These are phyloP conservation scores for Podospora tetraspora DNA, from an alignment of 495 filamentous ascomycete species.

Conservation along the genomic window DNA sequence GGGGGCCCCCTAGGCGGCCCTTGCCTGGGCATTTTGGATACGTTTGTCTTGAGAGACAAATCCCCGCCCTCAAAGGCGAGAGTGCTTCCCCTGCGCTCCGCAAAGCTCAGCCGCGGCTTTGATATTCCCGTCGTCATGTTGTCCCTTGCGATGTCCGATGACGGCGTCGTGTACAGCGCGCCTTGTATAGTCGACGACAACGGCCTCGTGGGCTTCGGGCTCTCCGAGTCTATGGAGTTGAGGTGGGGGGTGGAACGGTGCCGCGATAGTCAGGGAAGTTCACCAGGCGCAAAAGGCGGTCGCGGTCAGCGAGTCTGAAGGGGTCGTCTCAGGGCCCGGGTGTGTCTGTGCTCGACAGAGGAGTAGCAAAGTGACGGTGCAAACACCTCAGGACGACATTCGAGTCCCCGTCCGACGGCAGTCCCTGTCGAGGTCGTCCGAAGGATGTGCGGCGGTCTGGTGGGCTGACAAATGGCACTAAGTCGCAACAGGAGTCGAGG, in stretches of 20 bases:
- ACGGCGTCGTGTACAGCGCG: background rate
- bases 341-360: background rate
- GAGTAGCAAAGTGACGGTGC: background rate
- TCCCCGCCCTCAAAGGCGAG: conserved; percentile 39
- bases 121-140: background rate
- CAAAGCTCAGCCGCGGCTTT: conserved; percentile 36
- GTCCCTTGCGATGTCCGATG: background rate
- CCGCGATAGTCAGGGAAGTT: background rate
- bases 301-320: background rate
- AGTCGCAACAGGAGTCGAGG: background rate
- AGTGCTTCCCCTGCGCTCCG: conserved; percentile 40
- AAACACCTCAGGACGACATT: background rate
- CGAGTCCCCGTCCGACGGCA: background rate
- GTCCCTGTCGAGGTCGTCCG: background rate
- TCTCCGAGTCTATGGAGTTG: background rate
- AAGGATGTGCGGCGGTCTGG: background rate
- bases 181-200: background rate
- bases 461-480: background rate
- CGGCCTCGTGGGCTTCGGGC: background rate
- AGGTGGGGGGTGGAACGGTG: background rate
- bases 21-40: conserved; percentile 44
- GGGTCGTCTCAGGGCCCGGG: background rate
- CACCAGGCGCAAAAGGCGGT: background rate
- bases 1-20: conserved; percentile 45
- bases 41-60: conserved; percentile 36